A percentile compares a stretch with the other conserved stretches of the same genome.
These are phyloP conservation scores for Boletus pseudo-olivaceus DNA, from an alignment of 768 basidiomycete genomes.

Conservation along the genomic window DNA sequence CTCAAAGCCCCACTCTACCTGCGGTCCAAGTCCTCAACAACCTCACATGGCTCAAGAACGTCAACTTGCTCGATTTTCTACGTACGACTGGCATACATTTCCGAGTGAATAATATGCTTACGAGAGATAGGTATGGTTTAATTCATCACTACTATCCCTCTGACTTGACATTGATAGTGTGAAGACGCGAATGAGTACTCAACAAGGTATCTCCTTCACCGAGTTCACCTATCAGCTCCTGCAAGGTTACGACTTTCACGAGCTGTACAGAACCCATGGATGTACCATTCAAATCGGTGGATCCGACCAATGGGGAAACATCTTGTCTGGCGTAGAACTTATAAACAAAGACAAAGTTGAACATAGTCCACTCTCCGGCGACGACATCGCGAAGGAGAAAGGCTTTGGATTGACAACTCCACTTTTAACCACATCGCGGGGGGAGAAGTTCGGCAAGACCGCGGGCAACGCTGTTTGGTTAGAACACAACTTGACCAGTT, in stretches of 20 bases:
- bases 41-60: constrained; percentile 70
- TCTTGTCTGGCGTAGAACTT: constrained; percentile 88
- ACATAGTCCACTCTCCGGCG: constrained; percentile 1
- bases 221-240: constrained; percentile 98
- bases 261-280: constrained; percentile 57
- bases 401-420: constrained; percentile 91
- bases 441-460: constrained; percentile 97
- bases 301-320: constrained; percentile 99
- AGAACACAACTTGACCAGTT: constrained; percentile 70
- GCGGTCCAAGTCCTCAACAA: constrained; percentile 55
- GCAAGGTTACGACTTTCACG: constrained; percentile 93
- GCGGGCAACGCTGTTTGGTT: constrained; percentile 96
- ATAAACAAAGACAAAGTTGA: constrained; percentile 60
- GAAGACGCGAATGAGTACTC: constrained; percentile 69
- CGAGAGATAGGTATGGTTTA: constrained; percentile 73
- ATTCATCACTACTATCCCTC: background rate
- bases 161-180: constrained; percentile 51
- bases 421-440: constrained; percentile 82
- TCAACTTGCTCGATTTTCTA: constrained; percentile 82
- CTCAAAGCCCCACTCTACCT: constrained; percentile 5
- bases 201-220: constrained; percentile 93
- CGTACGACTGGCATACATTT: constrained; percentile 75
- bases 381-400: constrained; percentile 22
- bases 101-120: constrained; percentile 85
- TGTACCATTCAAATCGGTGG: constrained; percentile 93